A percentile compares a stretch with the other conserved stretches of the same genome.
Evolutionary conservation across 1,284 basidiomycete species (phyloP).

Genomic region (Ceratobasidium sp.): DNA sequence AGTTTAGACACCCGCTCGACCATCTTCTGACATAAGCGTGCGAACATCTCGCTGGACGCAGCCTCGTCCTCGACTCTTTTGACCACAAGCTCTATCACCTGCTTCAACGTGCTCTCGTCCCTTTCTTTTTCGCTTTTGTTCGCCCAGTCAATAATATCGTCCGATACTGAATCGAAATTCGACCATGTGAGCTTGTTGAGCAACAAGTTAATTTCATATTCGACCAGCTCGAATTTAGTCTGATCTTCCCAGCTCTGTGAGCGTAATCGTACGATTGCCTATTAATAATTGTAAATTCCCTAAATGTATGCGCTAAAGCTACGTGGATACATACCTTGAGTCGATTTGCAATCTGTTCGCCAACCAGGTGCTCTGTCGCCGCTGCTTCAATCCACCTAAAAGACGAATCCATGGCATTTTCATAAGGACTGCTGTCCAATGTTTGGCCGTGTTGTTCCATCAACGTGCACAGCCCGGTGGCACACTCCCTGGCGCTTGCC

Average conservation of each 20-base stretch:
- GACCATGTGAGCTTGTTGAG: slow-evolving; percentile 98
- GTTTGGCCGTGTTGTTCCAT: neutral
- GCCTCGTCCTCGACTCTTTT: slow-evolving; percentile 98
- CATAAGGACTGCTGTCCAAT: neutral
- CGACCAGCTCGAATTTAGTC: slow-evolving; percentile 72
- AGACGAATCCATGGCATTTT: neutral
- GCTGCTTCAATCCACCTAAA: neutral
- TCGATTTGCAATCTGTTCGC: neutral
- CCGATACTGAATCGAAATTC: slow-evolving; percentile 94
- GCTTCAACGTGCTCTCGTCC: slow-evolving; percentile 93
- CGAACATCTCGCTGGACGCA: slow-evolving; percentile 98
- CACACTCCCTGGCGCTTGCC: too few species aligned
- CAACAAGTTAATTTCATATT: slow-evolving; percentile 92
- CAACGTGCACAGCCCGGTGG: neutral
- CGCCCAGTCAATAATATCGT: slow-evolving; percentile 86
- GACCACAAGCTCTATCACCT: slow-evolving; percentile 95
- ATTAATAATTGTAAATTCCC: neutral
- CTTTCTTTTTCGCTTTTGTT: slow-evolving; percentile 89
- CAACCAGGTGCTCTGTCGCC: neutral
- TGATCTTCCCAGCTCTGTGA: neutral
- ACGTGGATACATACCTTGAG: neutral
- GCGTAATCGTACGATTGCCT: neutral
- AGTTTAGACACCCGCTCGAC: slow-evolving; percentile 53
- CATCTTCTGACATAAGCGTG: slow-evolving; percentile 84
- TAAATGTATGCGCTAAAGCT: neutral